phyloP scores from a whole-genome alignment of 495 filamentous ascomycete genomes.

The Lophiostoma macrostomum region DNA sequence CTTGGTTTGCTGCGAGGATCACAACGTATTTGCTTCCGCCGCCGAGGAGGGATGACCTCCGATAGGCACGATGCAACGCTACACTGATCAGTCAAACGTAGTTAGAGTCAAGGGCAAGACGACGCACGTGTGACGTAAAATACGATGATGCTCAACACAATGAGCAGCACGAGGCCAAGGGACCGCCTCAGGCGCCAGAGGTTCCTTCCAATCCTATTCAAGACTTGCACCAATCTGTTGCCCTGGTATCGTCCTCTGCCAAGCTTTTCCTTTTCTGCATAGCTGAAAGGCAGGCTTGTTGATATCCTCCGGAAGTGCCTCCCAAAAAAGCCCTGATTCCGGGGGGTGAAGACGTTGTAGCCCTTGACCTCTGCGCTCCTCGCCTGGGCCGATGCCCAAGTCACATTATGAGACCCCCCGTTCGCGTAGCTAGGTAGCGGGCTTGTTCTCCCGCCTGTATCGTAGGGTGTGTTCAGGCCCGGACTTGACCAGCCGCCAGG shows the following conservation, averaged over 20 bases:
- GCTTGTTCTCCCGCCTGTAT: slow-evolving; percentile 64
- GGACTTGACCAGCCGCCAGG: slow-evolving; percentile 86
- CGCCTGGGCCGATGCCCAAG: slow-evolving; percentile 77
- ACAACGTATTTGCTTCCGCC: slow-evolving; percentile 91
- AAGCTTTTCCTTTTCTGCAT: slow-evolving; percentile 76
- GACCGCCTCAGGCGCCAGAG: slow-evolving; percentile 57
- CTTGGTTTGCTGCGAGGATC: slow-evolving; percentile 88
- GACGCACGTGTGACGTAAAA: slow-evolving; percentile 69
- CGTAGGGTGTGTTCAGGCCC: slow-evolving; percentile 60
- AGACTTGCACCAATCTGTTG: slow-evolving; percentile 34
- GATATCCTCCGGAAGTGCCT: slow-evolving; percentile 74
- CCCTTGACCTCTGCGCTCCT: slow-evolving; percentile 71
- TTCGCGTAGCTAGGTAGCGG: slow-evolving; percentile 51
- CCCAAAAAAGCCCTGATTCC: slow-evolving; percentile 77
- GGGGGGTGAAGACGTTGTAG: slow-evolving; percentile 77
- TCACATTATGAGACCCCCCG: slow-evolving; percentile 54
- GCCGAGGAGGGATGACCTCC: slow-evolving; percentile 60
- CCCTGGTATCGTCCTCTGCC: slow-evolving; percentile 46
- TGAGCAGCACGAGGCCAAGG: slow-evolving; percentile 52
- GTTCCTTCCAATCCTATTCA: slow-evolving; percentile 41
- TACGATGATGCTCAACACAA: slow-evolving; percentile 62
- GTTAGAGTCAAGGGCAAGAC: slow-evolving; percentile 44
- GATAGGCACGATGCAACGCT: slow-evolving; percentile 50
- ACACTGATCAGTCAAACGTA: slow-evolving; percentile 12
- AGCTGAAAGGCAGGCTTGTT: slow-evolving; percentile 65